Conservation (phyloP, 345 rosid genomes). For the Erysimum cheiranthoides region DNA sequence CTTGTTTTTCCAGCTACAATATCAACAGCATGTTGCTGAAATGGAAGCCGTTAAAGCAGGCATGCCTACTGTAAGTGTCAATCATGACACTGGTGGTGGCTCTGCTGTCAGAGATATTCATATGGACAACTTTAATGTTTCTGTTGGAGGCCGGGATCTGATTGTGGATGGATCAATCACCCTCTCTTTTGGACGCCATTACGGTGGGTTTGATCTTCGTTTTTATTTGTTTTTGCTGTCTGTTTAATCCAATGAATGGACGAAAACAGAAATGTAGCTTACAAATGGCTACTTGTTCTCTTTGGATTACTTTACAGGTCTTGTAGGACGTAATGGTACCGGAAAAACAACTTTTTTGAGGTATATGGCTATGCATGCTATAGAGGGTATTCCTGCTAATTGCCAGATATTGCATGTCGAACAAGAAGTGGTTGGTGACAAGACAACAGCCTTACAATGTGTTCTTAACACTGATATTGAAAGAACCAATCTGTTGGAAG, state of each 20-base stretch:
- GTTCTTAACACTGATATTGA: constrained; percentile 92
- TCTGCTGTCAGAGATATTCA: constrained; percentile 84
- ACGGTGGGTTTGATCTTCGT: constrained; percentile 63
- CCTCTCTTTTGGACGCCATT: constrained; percentile 94
- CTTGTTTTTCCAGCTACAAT: constrained; percentile 68
- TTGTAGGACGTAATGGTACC: constrained; percentile 98
- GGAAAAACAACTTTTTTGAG: constrained; percentile 98
- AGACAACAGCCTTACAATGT: constrained; percentile 87
- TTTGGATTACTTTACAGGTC: constrained; percentile 58
- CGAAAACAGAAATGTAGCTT: constrained; percentile 6
- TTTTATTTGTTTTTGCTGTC: constrained; percentile 11
- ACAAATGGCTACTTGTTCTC: constrained; percentile 25
- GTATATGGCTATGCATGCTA: constrained; percentile 98
- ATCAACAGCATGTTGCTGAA: constrained; percentile 88
- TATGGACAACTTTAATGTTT: constrained; percentile 88
- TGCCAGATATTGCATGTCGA: constrained; percentile 98
- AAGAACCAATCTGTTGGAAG: constrained; percentile 83
- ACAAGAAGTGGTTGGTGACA: constrained; percentile 97
- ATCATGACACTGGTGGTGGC: constrained; percentile 76
- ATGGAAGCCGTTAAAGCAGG: constrained; percentile 97
- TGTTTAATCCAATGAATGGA: constrained; percentile 17
- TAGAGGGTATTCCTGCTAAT: constrained; percentile 91
- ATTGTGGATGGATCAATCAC: constrained; percentile 89
- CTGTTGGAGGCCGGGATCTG: constrained; percentile 98
- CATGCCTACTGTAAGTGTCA: constrained; percentile 88